Percentiles rank a stretch among this genome's conserved stretches.
Conservation (phyloP, 345 rosid genomes). For the Psidium friedrichsthalianum region DNA sequence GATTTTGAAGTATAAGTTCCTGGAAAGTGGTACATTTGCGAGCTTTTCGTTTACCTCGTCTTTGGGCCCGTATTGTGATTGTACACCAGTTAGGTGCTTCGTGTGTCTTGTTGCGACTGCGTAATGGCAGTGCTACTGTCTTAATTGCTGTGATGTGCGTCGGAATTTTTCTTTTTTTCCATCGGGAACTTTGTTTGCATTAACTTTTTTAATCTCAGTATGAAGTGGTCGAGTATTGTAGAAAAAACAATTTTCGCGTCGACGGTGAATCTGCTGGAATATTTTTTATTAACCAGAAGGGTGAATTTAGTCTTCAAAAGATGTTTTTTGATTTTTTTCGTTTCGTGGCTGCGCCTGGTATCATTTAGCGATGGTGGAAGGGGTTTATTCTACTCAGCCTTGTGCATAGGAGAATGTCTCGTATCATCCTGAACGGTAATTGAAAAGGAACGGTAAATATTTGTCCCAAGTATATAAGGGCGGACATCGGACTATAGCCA, state of each 20-base stretch:
- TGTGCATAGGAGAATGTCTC: not conserved
- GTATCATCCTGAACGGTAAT: not conserved
- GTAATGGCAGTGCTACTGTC: not conserved
- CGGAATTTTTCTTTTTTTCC: not conserved
- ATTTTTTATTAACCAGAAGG: not conserved
- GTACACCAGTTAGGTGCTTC: not conserved
- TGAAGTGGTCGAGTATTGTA: not conserved
- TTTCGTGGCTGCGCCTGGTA: not conserved
- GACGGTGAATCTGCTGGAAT: not conserved
- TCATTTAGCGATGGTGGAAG: not conserved
- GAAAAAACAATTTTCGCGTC: not conserved
- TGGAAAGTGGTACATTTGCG: conserved; percentile 39
- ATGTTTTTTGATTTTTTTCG: not conserved
- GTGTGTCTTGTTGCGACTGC: not conserved
- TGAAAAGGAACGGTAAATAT: not conserved
- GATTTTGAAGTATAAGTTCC: conserved; percentile 28
- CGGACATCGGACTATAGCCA: not conserved
- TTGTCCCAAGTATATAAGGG: not conserved
- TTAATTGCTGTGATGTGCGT: not conserved
- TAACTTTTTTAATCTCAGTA: not conserved
- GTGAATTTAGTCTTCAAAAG: not conserved
- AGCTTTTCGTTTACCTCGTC: not conserved
- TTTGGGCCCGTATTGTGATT: not conserved
- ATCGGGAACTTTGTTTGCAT: not conserved
- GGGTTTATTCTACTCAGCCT: not conserved